Base-by-base conservation (phyloP, 2,329 filamentous ascomycete species). In the Sporothrix pallida region DNA sequence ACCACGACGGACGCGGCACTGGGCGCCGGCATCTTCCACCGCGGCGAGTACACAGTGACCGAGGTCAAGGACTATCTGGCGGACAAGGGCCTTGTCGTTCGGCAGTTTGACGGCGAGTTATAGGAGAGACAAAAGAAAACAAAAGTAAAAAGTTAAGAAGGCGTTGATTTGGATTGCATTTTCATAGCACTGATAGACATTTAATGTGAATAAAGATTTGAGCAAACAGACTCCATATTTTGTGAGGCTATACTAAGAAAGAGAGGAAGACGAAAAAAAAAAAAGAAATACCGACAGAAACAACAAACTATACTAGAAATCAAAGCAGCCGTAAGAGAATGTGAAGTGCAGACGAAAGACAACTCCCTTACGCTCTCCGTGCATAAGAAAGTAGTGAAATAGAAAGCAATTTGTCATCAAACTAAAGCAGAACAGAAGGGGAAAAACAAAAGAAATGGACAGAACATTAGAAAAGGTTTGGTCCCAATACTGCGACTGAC, bases 21-120 rank as follows among this genome's bases (percentile, higher is more conserved):
- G 75, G 96, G 96, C 2, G 96, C 96, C 9, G 96, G 96, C 71
- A 99, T 99, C 92, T 99, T 99, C 83, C 96, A 99, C 84, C 87
- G 96, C 68, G 93, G 92, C 52, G 95, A 99, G 84, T 99, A 95
- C 82, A 97, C 95, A 0, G 95, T 99, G 17, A 91, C 90, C 81
- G 91, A 98, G 79, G 96, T 99, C 67, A 99, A 99, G 83, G 92
- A 97, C 74, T 88, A 93, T 79, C 82, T 99, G 74, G 86, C 86
- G 31, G 85, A 87, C 50, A 89, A 90, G 79, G 93, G 93, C 0
- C 85, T 97, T 74, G 81, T 93, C 73, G 92, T 98, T n/a, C 88
- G 96, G 76, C 88, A 90, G 74, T 94, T 92, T 79, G 95, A 98
- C 78, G 86, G 86, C 1, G 85, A 84, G 8, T 75, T 86, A 13